Percentiles rank a stretch among this genome's conserved stretches.
These are phyloP conservation scores for Penicillium paneum DNA, from an alignment of 2,329 filamentous ascomycete species.

Conservation along the genomic window DNA sequence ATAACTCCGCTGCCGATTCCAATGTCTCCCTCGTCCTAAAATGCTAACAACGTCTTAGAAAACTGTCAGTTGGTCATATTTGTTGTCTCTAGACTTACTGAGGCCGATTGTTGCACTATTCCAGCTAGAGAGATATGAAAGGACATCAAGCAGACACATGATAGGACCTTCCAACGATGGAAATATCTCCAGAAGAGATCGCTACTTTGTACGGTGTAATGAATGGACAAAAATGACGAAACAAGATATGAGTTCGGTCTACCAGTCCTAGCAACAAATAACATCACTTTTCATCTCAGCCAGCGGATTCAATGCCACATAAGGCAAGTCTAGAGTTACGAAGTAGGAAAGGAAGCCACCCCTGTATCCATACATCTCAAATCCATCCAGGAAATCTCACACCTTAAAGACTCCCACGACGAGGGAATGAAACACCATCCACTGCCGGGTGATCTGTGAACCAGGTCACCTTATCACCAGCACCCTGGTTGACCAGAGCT, in stretches of 20 bases:
- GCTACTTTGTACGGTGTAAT: background rate
- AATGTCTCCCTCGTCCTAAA: background rate
- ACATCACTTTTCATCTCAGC: background rate
- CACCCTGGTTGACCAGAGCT: conserved; percentile 78
- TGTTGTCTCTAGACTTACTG: background rate
- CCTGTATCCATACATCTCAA: background rate
- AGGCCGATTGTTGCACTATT: background rate
- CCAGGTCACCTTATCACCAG: conserved; percentile 87
- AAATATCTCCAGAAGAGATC: background rate
- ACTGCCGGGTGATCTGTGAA: conserved; percentile 86
- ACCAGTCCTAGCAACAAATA: background rate
- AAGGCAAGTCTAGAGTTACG: background rate
- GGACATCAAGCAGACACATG: too few relatives aligned
- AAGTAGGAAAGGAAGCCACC: background rate
- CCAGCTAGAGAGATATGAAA: background rate
- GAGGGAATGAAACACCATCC: conserved; percentile 78
- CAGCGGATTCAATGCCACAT: background rate
- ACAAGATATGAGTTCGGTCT: background rate
- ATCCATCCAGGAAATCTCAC: background rate
- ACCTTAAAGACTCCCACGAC: conserved; percentile 62
- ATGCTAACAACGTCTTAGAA: too few relatives aligned
- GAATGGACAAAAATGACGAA: background rate
- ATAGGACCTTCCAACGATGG: background rate
- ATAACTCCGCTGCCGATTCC: background rate
- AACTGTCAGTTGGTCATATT: background rate